Evolutionary conservation across 192 early-diverging fungal species (phyloP).

Genomic region (Oehlia diaphana): DNA sequence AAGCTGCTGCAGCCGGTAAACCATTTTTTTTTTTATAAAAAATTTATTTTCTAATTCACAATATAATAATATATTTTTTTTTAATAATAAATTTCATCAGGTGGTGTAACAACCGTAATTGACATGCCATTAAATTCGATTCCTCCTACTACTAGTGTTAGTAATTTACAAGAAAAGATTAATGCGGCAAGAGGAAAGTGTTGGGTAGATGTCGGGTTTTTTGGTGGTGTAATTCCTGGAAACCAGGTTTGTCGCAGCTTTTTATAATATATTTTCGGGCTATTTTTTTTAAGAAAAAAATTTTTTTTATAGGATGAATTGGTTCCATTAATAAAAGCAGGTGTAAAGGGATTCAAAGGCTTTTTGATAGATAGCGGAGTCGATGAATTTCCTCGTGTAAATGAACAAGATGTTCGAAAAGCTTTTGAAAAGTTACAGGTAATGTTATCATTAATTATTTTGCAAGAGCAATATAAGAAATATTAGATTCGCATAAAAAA

Average conservation of each 20-base stretch:
- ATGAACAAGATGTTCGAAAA: constrained; percentile 61
- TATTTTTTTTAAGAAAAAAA: background rate
- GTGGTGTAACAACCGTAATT: constrained; percentile 77
- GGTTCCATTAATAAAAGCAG: constrained; percentile 59
- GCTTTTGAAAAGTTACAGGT: constrained; percentile 68
- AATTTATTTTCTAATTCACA: too few species aligned
- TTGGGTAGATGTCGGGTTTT: constrained; percentile 78
- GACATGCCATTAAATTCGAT: constrained; percentile 89
- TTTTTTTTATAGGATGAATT: constrained; percentile 47
- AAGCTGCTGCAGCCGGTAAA: constrained; percentile 73
- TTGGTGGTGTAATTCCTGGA: constrained; percentile 77
- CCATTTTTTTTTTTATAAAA: background rate
- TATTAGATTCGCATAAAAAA: too few species aligned
- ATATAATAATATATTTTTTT: background rate
- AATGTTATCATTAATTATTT: background rate
- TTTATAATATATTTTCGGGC: background rate
- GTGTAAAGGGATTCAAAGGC: constrained; percentile 81
- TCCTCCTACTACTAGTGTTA: constrained; percentile 77
- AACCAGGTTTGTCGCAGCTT: constrained; percentile 41
- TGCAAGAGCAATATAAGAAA: too few species aligned
- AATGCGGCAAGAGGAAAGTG: constrained; percentile 66
- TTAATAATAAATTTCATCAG: constrained; percentile 21
- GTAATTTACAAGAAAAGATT: constrained; percentile 64
- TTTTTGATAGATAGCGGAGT: constrained; percentile 85
- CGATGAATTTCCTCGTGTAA: constrained; percentile 80